Base-by-base conservation (phyloP, 352 stramenopile genomes). In the Paralagenidium karlingii region DNA sequence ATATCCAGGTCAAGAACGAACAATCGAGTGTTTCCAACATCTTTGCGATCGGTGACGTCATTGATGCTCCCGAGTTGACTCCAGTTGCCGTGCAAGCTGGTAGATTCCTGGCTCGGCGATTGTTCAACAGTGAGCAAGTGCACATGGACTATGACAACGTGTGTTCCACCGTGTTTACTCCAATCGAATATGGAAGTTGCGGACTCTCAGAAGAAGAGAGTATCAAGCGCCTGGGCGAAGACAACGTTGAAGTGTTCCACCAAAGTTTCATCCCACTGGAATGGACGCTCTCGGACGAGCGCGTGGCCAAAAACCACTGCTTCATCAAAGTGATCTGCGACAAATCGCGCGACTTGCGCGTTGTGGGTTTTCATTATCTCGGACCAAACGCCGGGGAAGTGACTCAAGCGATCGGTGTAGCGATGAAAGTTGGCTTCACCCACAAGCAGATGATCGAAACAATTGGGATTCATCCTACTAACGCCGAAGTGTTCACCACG, bases 361-460 rank as follows among this genome's bases (percentile, higher is more conserved):
- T 99, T 5, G 55, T 99, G 40, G 96, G 96, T 38, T 96, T 99
- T 38, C 96, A 99, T 58, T 98, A 97, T 58, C 52, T 98, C 15
- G 94, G 94, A 25, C 96, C 95, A 13, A 97, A 99, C 51, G 94
- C 94, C 25, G 95, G 96, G 34, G 96, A 99, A 66, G 76, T 97
- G 38, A 94, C 82, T 20, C 87, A 94, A 49, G 77, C 91, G 26
- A 97, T 96, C 51, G 91, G 85, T 13, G 65, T 96, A 18, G 81
- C 89, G 2, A 96, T 98, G 76, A 97, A 97, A 56, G 52, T 96
- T 41, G 82, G 88, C 22, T 83, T 96, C 46, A 98, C 77, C 29
- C 97, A 96, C 58, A 75, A 91, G 29, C 67, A 96, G 58, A 85
- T 98, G 50, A 64, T 78, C 13, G 69, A 81, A 37, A 95, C 92